Conservation (phyloP, 2,329 filamentous ascomycete genomes). For the Cladophialophora chaetospira region DNA sequence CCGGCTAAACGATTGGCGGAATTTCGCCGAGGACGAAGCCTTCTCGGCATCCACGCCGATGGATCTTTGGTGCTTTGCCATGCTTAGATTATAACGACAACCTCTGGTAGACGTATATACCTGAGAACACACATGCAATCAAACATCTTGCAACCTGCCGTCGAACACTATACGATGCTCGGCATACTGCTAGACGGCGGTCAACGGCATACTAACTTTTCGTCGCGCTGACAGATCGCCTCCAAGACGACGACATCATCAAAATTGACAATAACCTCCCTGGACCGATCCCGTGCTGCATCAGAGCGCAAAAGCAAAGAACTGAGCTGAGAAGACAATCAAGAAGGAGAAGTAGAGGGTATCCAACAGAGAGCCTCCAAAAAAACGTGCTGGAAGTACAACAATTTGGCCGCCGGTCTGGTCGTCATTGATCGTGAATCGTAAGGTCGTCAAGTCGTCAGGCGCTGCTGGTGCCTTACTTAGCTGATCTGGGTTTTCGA, state of each 20-base stretch:
- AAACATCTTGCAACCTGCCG: neutral
- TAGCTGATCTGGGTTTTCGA: slow-evolving; percentile 11
- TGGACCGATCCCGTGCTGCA: neutral
- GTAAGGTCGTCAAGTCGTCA: slow-evolving; percentile 23
- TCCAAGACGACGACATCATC: neutral
- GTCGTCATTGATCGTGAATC: slow-evolving; percentile 19
- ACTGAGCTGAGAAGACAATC: slow-evolving; percentile 20
- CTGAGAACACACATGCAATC: neutral
- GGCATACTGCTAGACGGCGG: neutral
- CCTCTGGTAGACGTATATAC: neutral
- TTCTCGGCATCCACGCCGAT: slow-evolving; percentile 9
- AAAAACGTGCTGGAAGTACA: neutral
- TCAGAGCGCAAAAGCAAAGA: neutral
- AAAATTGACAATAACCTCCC: neutral
- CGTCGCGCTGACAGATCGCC: neutral
- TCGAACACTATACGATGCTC: neutral
- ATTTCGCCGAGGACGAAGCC: slow-evolving; percentile 7
- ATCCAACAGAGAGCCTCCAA: slow-evolving; percentile 17
- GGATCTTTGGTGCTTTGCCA: neutral
- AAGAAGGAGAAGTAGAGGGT: slow-evolving; percentile 21
- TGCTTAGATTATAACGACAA: neutral
- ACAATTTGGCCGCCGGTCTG: slow-evolving; percentile 9
- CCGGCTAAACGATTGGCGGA: slow-evolving; percentile 14
- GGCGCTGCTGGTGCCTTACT: slow-evolving; percentile 7
- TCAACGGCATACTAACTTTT: neutral